Evolutionary conservation across 495 filamentous ascomycete genomes (phyloP).

Genomic region (Penicillium cosmopolitanum): DNA sequence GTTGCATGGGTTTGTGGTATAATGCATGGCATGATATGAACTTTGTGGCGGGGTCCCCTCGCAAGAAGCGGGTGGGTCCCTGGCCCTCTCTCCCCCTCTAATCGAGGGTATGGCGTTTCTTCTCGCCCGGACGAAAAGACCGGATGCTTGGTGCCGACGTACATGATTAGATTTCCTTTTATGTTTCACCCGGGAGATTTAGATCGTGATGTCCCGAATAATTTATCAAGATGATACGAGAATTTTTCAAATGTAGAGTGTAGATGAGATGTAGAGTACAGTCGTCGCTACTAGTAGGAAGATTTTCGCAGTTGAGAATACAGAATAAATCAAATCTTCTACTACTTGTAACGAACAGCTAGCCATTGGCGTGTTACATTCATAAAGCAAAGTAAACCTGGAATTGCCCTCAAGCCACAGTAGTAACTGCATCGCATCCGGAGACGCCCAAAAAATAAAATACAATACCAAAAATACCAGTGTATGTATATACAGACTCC

Average conservation of each 20-base stretch:
- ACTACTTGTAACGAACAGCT: not conserved
- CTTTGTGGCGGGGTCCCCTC: conserved; percentile 29
- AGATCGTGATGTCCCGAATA: conserved; percentile 39
- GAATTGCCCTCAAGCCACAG: too few species aligned
- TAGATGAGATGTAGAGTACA: not conserved
- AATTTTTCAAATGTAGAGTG: not conserved
- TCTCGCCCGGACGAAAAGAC: conserved; percentile 35
- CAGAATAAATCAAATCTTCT: not conserved
- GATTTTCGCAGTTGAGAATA: not conserved
- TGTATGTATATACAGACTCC: conserved; percentile 19
- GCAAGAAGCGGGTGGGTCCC: not conserved
- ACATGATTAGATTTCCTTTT: conserved; percentile 42
- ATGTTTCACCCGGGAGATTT: conserved; percentile 35
- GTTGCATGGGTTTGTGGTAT: conserved; percentile 46
- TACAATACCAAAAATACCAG: conserved; percentile 13
- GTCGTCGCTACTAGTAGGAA: not conserved
- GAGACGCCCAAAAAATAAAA: not conserved
- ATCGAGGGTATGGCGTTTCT: conserved; percentile 39
- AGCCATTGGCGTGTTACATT: not conserved
- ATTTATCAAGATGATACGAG: conserved; percentile 35
- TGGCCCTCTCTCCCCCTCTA: conserved; percentile 6
- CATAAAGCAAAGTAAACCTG: too few species aligned
- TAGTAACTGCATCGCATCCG: too few species aligned
- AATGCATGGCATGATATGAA: conserved; percentile 55
- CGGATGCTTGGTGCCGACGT: conserved; percentile 37